Evolutionary conservation across 2,329 filamentous ascomycete genomes (phyloP).

Genomic region (Epichloe glyceriae): DNA sequence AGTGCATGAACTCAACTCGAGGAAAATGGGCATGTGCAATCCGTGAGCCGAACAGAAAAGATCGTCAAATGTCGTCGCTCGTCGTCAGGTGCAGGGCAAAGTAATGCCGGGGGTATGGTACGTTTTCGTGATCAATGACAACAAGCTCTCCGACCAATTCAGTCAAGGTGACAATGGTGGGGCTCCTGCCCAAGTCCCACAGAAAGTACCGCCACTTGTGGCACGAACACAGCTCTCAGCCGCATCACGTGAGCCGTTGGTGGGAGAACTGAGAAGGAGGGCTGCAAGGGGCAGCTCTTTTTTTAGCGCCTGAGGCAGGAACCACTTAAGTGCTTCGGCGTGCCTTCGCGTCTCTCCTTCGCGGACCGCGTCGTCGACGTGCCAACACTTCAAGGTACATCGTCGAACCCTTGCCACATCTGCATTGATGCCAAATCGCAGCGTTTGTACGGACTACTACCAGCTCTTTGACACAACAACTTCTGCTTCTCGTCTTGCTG

Average conservation of each 20-base stretch:
- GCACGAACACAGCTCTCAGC: not conserved
- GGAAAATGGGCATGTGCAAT: not conserved
- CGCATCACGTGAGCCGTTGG: conserved; percentile 17
- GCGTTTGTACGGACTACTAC: not conserved
- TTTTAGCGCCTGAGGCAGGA: conserved; percentile 20
- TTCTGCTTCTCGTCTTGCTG: not conserved
- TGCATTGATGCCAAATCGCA: conserved; percentile 2
- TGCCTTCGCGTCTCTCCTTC: conserved; percentile 22
- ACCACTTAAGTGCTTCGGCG: conserved; percentile 26
- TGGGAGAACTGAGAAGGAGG: not conserved
- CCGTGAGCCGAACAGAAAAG: not conserved
- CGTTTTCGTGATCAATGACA: not conserved
- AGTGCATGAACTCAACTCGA: not conserved
- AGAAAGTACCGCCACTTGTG: not conserved
- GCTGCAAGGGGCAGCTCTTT: not conserved
- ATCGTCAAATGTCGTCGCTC: not conserved
- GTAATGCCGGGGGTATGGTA: not conserved
- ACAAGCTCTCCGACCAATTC: not conserved
- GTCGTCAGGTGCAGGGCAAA: not conserved
- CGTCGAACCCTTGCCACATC: conserved; percentile 10
- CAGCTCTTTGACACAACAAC: not conserved
- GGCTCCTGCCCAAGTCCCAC: not conserved
- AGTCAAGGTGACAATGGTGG: too few relatives aligned
- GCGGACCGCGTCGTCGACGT: conserved; percentile 24
- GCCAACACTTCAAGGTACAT: conserved; percentile 17